phyloP scores from a whole-genome alignment of 1,139 yeast genomes.

The Blastobotrys apis region DNA sequence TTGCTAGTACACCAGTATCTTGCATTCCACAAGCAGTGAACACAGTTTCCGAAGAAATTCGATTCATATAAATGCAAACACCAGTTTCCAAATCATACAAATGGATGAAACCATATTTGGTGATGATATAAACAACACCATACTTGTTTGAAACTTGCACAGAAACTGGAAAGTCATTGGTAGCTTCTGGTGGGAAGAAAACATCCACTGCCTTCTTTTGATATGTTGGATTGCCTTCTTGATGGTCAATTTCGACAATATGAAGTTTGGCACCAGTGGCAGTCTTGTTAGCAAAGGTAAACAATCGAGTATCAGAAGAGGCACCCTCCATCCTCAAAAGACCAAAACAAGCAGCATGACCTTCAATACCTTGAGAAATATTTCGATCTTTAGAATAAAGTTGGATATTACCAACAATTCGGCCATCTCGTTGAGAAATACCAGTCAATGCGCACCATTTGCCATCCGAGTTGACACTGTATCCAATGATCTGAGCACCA shows the following conservation, averaged over 20 bases:
- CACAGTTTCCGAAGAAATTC: constrained; percentile 94
- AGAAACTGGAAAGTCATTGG: constrained; percentile 94
- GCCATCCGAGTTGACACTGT: constrained; percentile 72
- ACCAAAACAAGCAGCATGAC: constrained; percentile 93
- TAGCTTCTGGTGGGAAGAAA: constrained; percentile 95
- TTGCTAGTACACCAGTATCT: constrained; percentile 83
- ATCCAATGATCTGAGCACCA: constrained; percentile 86
- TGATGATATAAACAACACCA: constrained; percentile 83
- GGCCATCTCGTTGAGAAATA: constrained; percentile 89
- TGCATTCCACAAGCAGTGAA: constrained; percentile 77
- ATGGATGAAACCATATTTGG: constrained; percentile 96
- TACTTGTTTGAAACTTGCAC: constrained; percentile 80
- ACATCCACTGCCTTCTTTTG: constrained; percentile 88
- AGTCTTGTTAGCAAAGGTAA: constrained; percentile 81
- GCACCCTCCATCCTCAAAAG: constrained; percentile 71
- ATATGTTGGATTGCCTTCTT: constrained; percentile 76
- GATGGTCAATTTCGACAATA: constrained; percentile 94
- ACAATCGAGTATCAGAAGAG: constrained; percentile 72
- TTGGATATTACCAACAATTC: constrained; percentile 96
- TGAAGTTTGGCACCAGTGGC: constrained; percentile 84
- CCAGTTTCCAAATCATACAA: constrained; percentile 92
- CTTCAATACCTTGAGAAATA: constrained; percentile 95
- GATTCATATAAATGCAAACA: constrained; percentile 86
- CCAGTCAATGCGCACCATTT: constrained; percentile 97
- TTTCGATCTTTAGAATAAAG: constrained; percentile 81